Percentiles rank a stretch among this genome's conserved stretches.
These are phyloP conservation scores for Aspergillus neotritici DNA, from an alignment of 2,329 filamentous ascomycete genomes.

Conservation along the genomic window DNA sequence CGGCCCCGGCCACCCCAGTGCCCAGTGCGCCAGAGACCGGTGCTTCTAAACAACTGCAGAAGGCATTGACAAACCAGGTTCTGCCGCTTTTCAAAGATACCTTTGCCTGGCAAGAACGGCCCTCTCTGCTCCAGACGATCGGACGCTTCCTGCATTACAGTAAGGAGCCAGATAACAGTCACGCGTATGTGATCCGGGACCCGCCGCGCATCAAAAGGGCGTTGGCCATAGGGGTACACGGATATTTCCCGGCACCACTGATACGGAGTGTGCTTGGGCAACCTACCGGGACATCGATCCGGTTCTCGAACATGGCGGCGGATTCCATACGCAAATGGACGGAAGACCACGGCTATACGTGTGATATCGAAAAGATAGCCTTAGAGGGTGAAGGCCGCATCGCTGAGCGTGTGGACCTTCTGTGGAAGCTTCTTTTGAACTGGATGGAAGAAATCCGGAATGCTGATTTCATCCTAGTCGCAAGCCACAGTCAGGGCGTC, in stretches of 20 bases:
- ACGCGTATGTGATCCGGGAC: slow-evolving; percentile 66
- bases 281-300: slow-evolving; percentile 88
- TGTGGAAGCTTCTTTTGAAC: slow-evolving; percentile 92
- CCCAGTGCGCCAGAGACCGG: slow-evolving; percentile 27
- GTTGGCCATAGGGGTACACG: slow-evolving; percentile 89
- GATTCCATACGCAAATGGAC: slow-evolving; percentile 80
- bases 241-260: slow-evolving; percentile 81
- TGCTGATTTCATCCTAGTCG: slow-evolving; percentile 86
- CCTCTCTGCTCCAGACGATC: slow-evolving; percentile 60
- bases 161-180: slow-evolving; percentile 58
- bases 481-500: slow-evolving; percentile 92
- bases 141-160: slow-evolving; percentile 40
- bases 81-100: slow-evolving; percentile 46
- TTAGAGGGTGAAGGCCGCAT: slow-evolving; percentile 94
- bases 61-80: slow-evolving; percentile 42
- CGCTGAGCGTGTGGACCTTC: slow-evolving; percentile 76
- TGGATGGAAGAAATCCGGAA: slow-evolving; percentile 86
- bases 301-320: slow-evolving; percentile 83
- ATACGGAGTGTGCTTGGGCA: slow-evolving; percentile 89
- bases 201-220: slow-evolving; percentile 73
- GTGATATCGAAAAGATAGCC: slow-evolving; percentile 88
- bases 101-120: slow-evolving; percentile 42
- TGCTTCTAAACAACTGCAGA: slow-evolving; percentile 34
- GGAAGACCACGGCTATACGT: slow-evolving; percentile 63
- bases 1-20: slow-evolving; percentile 12